These are phyloP conservation scores for Hypoxylon sp. DNA, from an alignment of 2,329 filamentous ascomycete genomes.

Conservation along the genomic window DNA sequence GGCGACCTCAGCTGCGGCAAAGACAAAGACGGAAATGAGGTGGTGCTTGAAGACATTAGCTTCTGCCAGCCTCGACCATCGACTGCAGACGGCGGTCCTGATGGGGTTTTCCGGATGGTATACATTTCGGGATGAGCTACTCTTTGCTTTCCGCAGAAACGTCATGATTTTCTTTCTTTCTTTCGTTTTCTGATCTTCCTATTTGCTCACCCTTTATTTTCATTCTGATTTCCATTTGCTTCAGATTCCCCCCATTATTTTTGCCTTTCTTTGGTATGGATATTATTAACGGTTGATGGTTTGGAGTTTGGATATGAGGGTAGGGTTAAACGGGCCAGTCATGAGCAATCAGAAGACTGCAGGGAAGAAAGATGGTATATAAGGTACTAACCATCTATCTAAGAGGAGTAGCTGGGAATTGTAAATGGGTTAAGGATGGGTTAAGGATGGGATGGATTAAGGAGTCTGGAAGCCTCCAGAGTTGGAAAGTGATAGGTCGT, in stretches of 20 bases:
- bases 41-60: slow-evolving; percentile 18
- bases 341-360: slow-evolving; percentile 4
- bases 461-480: neutral
- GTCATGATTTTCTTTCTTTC: neutral
- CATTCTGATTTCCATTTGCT: neutral
- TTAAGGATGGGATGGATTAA: too few species aligned
- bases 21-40: slow-evolving; percentile 33
- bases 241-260: neutral
- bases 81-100: slow-evolving; percentile 19
- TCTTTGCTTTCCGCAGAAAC: neutral
- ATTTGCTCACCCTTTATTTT: neutral
- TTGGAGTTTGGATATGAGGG: neutral
- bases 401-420: neutral
- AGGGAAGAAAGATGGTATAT: neutral
- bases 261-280: neutral
- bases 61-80: slow-evolving; percentile 35
- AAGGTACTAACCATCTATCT: neutral
- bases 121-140: slow-evolving; percentile 30
- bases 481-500: neutral
- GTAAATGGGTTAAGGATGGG: neutral
- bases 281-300: neutral
- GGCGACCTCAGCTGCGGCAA: slow-evolving; percentile 35
- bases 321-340: neutral
- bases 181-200: neutral
- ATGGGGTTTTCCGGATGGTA: slow-evolving; percentile 37